Base-by-base conservation (phyloP, 179 eudicot species). In the Gypsophila paniculata region DNA sequence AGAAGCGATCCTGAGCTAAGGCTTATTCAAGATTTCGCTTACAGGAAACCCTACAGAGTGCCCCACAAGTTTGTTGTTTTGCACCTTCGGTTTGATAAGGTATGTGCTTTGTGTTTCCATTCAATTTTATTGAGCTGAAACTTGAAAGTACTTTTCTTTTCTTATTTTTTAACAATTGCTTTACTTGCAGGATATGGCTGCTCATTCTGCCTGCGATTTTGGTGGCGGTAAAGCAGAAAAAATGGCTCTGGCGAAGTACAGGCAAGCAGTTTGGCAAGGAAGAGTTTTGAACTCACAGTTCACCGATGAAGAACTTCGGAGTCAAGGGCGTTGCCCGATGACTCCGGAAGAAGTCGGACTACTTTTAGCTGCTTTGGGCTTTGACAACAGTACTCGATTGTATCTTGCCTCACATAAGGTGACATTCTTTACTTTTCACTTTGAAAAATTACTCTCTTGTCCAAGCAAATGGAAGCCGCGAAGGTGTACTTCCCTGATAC, bases 331-430 rank as follows among this genome's bases (percentile, higher is more conserved):
- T 32, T 93, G 98, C 83, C 98, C 98, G 2, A 58, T 91, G 87
- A 93, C 98, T 69, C 98, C 98, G 0, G 98, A 93, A 86, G 97
- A 93, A 80, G 87, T 93, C 58, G 97, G 98, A 61, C 83, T 93
- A 80, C 86, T 93, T 58, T 78, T 93, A 44, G 88, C 97, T 74
- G 98, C 97, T 70, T 73, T 93, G 85, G 98, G 98, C 29, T 93
- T 93, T 59, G 87, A 93, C 84, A 91, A 87, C 79, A 86, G 54
- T 71, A 93, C 98, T 71, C 91, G 91, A 25, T 68, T 91, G 54
- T 93, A 93, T 82, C 96, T 93, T 32, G 98, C 98, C 51, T 93
- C 97, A 70, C 98, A 91, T 79, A 93, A 91, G 98, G 96, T 93
- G 69, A 23, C 23, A 19, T 19, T 59, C 46, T 25, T 68, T 68